Base-by-base conservation (phyloP, 352 stramenopile species). In the Phytophthora meadii region DNA sequence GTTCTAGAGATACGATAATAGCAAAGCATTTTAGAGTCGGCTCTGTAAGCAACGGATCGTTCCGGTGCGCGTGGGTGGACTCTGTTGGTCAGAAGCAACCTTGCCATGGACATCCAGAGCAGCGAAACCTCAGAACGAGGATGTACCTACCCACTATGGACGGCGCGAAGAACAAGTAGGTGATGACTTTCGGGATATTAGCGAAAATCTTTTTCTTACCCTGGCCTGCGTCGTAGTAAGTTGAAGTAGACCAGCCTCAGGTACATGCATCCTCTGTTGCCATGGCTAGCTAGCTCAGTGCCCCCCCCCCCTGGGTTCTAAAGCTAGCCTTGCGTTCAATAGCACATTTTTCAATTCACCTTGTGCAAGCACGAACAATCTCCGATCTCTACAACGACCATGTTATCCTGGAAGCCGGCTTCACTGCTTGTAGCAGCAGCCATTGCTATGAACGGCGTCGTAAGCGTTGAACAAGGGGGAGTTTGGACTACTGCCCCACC, bases 311-410 rank as follows among this genome's bases (percentile, higher is more conserved):
- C 22, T 22, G 22, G 22, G 22, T 22, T 22, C 22, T 22, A 22
- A 22, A 22, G 22, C 22, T 22, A 22, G 22, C 22, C 22, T 17
- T 41, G 34, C 15, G n/a, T 39, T 39, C 25, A 11, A 59, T 40
- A 55, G 61, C 54, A 47, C 54, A 70, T 70, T 70, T 42, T 30
- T 37, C 53, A 55, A 69, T 27, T 55, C 61, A 39, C 54, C 34
- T 48, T 52, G 49, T 32, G 30, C 30, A 51, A 40, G 10, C 19
- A 36, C 7, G 22, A 27, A 39, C 28, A 5, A 9, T 3, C 45
- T 36, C 14, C 25, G 22, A 28, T 12, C 17, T 40, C 11, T 42
- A 12, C 19, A 51, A 1, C 44, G 32, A 48, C 1, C 24, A 69
- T 64, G 61, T 14, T 55, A 44, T 63, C 61, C 14, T 64, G 19